Evolutionary conservation across 495 filamentous ascomycete genomes (phyloP), one percentile per base, ranked within the genome.

Genomic region (Trichocladium uniseriatum): DNA sequence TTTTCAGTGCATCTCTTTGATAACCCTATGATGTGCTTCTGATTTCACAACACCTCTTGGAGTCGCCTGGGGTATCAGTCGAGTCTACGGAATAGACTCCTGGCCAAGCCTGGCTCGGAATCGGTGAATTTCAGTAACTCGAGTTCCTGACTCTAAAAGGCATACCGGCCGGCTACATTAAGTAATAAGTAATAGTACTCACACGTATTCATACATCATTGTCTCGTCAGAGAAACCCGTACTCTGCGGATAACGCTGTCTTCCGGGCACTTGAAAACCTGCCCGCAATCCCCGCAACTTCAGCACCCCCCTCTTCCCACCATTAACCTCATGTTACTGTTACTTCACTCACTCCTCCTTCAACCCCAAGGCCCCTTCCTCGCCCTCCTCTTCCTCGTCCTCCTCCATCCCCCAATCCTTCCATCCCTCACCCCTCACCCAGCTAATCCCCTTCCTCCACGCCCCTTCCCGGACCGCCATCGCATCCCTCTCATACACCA

Each of bases 401-500:
- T 60, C 59, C 31, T 60, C 65, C 11, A 63, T 54, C 6, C 63
- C 65, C 45, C 75, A 76, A 29, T 76, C 75, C 34, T 53, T 64
- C 46, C 65, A 75, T 24, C 65, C 71, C 38, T 70, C 59, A 0
- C 91, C 91, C 47, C 85, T 78, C 51, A 89, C 60, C 74, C 82
- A 82, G 22, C 79, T 79, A 29, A 97, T 62, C 0, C 75, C 82
- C 68, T 84, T 94, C 52, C 89, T 77, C 41, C 89, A 70, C 16
- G 73, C 68, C 0, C 69, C 74, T 22, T 87, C 84, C 37, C 76
- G 77, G 4, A 96, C 73, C 6, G 85, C 81, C 29, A 65, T 69
- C 2, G 80, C 80, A 46, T 84, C 75, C 10, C 70, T 66, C 65
- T 95, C 88, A 60, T 89, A 89, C 22, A 94, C 80, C 18, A 78